Percentiles rank a stretch among this genome's conserved stretches.
Conservation (phyloP, 176 grass and related monocot genomes). For the Tuctoria greenei region DNA sequence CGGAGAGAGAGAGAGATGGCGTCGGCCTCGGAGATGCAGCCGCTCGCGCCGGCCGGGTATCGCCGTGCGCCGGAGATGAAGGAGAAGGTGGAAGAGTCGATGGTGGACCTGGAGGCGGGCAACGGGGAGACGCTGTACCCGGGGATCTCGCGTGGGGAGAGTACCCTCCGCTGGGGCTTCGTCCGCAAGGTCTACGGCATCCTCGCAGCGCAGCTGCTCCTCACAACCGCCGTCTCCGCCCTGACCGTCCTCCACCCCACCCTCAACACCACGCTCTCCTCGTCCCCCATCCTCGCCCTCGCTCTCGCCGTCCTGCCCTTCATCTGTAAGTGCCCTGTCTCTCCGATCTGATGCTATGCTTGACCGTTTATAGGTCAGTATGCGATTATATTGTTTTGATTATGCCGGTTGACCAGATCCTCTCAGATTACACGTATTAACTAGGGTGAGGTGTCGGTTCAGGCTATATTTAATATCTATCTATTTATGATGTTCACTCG, state of each 20-base stretch:
- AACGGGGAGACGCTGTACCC: constrained; percentile 73
- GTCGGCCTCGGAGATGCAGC: constrained; percentile 60
- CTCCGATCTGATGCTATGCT: background rate
- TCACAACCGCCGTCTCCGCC: constrained; percentile 83
- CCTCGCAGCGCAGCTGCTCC: constrained; percentile 87
- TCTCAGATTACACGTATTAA: background rate
- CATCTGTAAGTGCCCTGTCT: constrained; percentile 50
- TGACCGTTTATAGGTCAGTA: background rate
- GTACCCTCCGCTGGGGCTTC: constrained; percentile 94
- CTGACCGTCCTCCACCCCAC: constrained; percentile 72
- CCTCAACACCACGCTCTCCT: constrained; percentile 70
- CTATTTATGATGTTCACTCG: background rate
- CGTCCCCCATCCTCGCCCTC: constrained; percentile 57
- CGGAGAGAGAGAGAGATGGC: constrained; percentile 26
- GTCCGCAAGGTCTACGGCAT: constrained; percentile 99
- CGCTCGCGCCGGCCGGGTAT: constrained; percentile 53
- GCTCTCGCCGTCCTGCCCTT: constrained; percentile 72
- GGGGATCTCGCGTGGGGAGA: constrained; percentile 82
- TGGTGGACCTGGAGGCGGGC: constrained; percentile 77
- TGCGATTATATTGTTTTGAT: background rate
- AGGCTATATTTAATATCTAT: background rate
- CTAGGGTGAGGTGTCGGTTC: background rate
- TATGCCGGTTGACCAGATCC: background rate
- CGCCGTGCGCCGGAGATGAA: constrained; percentile 66
- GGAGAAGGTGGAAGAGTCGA: constrained; percentile 56